These are phyloP conservation scores for Colletotrichum kahawae DNA, from an alignment of 2,329 filamentous ascomycete genomes.

Conservation along the genomic window DNA sequence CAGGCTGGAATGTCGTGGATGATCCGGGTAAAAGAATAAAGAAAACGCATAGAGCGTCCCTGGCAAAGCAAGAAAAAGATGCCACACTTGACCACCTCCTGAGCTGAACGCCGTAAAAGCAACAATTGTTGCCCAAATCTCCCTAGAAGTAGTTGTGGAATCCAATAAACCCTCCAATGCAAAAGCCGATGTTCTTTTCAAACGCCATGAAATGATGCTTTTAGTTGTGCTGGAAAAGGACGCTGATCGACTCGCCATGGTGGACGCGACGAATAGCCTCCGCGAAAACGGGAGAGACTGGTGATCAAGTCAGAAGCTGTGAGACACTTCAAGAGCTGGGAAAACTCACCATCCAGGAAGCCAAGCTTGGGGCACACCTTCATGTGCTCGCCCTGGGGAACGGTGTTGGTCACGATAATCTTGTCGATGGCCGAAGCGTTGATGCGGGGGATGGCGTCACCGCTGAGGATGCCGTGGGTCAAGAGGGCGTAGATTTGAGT, in stretches of 20 bases:
- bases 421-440: constrained; percentile 93
- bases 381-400: constrained; percentile 84
- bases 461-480: constrained; percentile 93
- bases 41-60: constrained; percentile 19
- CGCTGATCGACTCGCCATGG: constrained; percentile 96
- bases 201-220: constrained; percentile 20
- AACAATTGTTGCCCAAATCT: constrained; percentile 8
- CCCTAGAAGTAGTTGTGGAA: constrained; percentile 13
- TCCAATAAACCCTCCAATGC: constrained; percentile 23
- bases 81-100: constrained; percentile 14
- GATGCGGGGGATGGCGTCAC: constrained; percentile 92
- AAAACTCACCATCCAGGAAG: constrained; percentile 70
- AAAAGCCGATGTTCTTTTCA: constrained; percentile 19
- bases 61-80: neutral
- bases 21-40: neutral
- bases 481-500: constrained; percentile 88
- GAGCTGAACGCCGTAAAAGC: constrained; percentile 21
- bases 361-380: constrained; percentile 85
- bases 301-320: neutral
- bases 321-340: neutral
- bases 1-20: constrained; percentile 12
- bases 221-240: constrained; percentile 66
- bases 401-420: constrained; percentile 93
- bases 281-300: constrained; percentile 83
- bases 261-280: constrained; percentile 96